Conservation (phyloP, 768 basidiomycete species). For the Pulveroboletus ravenelii region DNA sequence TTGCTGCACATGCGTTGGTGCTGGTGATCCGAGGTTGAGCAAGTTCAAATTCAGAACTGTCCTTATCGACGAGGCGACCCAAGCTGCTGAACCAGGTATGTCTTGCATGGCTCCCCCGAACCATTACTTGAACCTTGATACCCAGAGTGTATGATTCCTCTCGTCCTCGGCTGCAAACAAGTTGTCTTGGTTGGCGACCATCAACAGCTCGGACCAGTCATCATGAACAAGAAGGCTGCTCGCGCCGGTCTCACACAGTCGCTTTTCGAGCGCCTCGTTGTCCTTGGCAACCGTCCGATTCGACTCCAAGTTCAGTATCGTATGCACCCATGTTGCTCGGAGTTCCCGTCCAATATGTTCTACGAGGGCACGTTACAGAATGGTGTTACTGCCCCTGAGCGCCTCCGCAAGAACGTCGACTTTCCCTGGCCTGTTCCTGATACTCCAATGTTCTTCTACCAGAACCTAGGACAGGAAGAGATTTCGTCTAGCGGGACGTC, state of each 20-base stretch:
- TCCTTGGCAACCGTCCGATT: conserved; percentile 93
- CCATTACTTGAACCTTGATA: conserved; percentile 9
- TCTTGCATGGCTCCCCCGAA: background rate
- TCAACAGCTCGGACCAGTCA: conserved; percentile 95
- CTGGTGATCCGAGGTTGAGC: conserved; percentile 91
- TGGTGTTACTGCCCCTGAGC: conserved; percentile 97
- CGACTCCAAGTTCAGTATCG: conserved; percentile 99
- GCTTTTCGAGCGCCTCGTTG: conserved; percentile 93
- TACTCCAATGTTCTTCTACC: conserved; percentile 99
- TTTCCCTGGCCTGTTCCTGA: conserved; percentile 98
- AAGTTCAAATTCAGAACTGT: conserved; percentile 99
- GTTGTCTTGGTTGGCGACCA: conserved; percentile 98
- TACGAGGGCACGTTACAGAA: conserved; percentile 99
- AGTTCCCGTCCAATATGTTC: conserved; percentile 99
- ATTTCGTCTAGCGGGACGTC: conserved; percentile 98
- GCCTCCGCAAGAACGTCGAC: conserved; percentile 95
- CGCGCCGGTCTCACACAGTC: conserved; percentile 98
- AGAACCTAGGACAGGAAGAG: conserved; percentile 98
- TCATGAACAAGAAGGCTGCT: conserved; percentile 99
- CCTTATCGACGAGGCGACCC: conserved; percentile 97
- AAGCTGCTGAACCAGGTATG: conserved; percentile 92
- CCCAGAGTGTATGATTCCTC: conserved; percentile 97
- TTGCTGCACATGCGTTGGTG: conserved; percentile 96
- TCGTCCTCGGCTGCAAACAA: conserved; percentile 97
- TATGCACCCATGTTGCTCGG: conserved; percentile 99